Base-by-base conservation (phyloP, 768 basidiomycete genomes). In the Candolleomyces aberdarensis region DNA sequence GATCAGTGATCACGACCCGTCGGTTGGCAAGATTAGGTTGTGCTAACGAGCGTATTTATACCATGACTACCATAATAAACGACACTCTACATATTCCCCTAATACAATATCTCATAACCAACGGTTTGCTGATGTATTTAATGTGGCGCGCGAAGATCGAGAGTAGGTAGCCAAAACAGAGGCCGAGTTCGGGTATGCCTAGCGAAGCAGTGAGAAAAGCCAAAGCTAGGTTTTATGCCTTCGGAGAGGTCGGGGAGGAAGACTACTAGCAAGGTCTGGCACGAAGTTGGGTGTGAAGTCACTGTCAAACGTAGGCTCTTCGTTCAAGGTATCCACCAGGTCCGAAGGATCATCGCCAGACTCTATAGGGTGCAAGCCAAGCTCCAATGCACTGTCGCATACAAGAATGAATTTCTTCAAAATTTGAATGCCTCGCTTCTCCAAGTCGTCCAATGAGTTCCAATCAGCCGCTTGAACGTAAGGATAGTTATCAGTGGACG, bases 1-100 rank as follows among this genome's bases (percentile, higher is more conserved):
- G 14, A 74, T 80, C 44, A 85, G 83, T 60, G 85, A 86, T 66
- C 85, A 87, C 63, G 85, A 87, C 71, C 85, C 85, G 39, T 82
- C 80, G 8, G 83, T 85, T 9, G 83, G 77, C 29, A 73, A 71
- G 55, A 70, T 87, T 55, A 74, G 74, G 56, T 67, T 87, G 9
- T 85, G 84, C 66, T 79, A 71, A 63, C 5, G 7, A 2, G 7
- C 44, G 2, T 29, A 17, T 29, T 20, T 32, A 4, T 17, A 10
- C 32, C 20, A 58, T 41, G 41, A 57, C 22, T 14, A 15, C n/a
- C 15, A 29, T 15, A n/a, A 17, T 17, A 13, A 29, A 17, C 9
- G 14, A 17, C 10, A 36, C 19, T 15, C 20, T 36, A 26, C 26
- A 2, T 13, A 44, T 15, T 7, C 22, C 41, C 9, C 22, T 13